Evolutionary conservation across 805 yeast species (phyloP), one percentile per base, ranked within the genome.

Genomic region (Suhomyces tanzawaensis): DNA sequence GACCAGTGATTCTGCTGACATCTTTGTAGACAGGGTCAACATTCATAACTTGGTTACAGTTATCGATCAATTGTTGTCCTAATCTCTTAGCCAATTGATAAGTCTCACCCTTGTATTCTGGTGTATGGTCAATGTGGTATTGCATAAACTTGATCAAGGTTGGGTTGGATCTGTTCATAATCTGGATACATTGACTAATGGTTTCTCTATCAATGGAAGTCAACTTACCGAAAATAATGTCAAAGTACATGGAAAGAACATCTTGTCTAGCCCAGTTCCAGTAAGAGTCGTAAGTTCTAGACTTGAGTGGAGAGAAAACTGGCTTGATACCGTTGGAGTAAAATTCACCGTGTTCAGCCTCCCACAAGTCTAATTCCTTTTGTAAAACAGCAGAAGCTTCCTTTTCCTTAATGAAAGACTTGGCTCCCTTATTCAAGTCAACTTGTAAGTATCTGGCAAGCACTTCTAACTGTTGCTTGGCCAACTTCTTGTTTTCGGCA

Each of bases 221-320:
- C 47, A 85, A 77, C 48, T 86, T 83, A 63, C 99, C 99, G 64
- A 93, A 95, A 52, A 93, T 89, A 55, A 93, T 89, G 66, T 93
- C 97, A 61, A 79, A 93, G 71, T 86, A 93, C 87, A 93, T 83
- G 34, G 89, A 79, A 52, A 93, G 72, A 44, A 93, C 85, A 62
- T 93, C 96, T 73, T 93, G 99, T 67, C 97, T 86, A 33, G 98
- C 97, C 99, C 99, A 93, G 68, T 95, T 95, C 99, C 99, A 93
- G 68, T 90, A 89, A 16, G 97, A 89, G 68, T 93, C 98, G 65
- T 91, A 93, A 38, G 84, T 81, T 72, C 99, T 85, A 19, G 97
- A 95, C 73, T 93, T 93, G 69, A 85, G 77, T 45, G 91, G 76
- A 22, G 96, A 85, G 71, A 93, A 93, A 4, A 83, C 80, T 29